A percentile compares a stretch with the other conserved stretches of the same genome.
phyloP scores from a whole-genome alignment of 495 filamentous ascomycete species.

The Cudoniella acicularis region DNA sequence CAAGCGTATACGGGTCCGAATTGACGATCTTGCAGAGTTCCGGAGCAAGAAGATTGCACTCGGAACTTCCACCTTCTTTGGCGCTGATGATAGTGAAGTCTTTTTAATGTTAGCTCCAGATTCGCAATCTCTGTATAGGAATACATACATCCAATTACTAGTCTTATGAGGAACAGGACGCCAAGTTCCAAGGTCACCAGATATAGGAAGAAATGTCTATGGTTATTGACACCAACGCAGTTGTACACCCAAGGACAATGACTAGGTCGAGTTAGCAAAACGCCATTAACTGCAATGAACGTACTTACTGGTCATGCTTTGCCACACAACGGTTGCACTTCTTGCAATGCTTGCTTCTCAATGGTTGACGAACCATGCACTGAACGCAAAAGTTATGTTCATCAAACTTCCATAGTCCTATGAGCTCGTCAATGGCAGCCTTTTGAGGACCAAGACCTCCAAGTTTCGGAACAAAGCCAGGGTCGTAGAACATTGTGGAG shows the following conservation, averaged over 20 bases:
- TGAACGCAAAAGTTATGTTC: constrained; percentile 88
- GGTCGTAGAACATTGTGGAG: constrained; percentile 79
- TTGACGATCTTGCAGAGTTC: constrained; percentile 68
- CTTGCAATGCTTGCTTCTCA: constrained; percentile 93
- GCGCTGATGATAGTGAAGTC: constrained; percentile 18
- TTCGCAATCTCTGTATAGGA: background rate
- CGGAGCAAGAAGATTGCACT: constrained; percentile 75
- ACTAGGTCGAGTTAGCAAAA: constrained; percentile 57
- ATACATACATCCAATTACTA: constrained; percentile 52
- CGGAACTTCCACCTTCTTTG: constrained; percentile 14
- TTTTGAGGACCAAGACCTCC: constrained; percentile 84
- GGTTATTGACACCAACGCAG: constrained; percentile 91
- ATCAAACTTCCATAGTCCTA: constrained; percentile 84
- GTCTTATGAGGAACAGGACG: constrained; percentile 52
- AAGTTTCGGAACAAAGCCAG: constrained; percentile 91
- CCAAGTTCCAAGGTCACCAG: constrained; percentile 72
- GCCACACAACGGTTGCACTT: constrained; percentile 88
- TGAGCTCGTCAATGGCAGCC: constrained; percentile 77
- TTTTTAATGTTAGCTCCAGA: constrained; percentile 8
- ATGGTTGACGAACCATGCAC: constrained; percentile 88
- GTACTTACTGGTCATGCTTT: constrained; percentile 90
- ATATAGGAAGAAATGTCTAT: constrained; percentile 92
- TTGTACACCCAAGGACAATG: constrained; percentile 98
- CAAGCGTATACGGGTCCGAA: constrained; percentile 77
- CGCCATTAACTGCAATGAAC: background rate